Evolutionary conservation across 1,284 basidiomycete species (phyloP).

Genomic region (Ustilago trichophora): DNA sequence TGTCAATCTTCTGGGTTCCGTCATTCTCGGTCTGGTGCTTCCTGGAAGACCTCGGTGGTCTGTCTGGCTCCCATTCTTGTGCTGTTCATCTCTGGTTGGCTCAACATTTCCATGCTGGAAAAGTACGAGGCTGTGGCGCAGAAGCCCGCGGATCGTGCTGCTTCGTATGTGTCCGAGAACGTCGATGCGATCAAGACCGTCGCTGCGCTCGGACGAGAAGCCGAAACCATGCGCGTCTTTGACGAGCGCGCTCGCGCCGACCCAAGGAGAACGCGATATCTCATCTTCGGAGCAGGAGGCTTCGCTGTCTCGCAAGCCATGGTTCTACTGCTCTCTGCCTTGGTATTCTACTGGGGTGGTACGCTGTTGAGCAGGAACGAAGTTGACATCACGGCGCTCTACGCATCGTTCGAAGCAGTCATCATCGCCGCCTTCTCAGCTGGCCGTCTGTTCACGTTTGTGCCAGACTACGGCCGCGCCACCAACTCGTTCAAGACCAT

Average conservation of each 20-base stretch:
- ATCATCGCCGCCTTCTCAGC: slow-evolving; percentile 67
- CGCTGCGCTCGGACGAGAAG: slow-evolving; percentile 67
- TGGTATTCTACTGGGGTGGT: slow-evolving; percentile 68
- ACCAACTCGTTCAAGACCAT: slow-evolving; percentile 48
- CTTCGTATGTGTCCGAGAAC: slow-evolving; percentile 67
- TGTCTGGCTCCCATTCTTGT: slow-evolving; percentile 64
- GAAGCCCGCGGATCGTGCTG: slow-evolving; percentile 56
- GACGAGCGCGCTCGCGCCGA: slow-evolving; percentile 46
- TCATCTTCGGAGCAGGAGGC: slow-evolving; percentile 63
- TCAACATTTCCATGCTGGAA: slow-evolving; percentile 66
- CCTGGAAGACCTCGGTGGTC: slow-evolving; percentile 66
- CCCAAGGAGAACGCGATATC: slow-evolving; percentile 43
- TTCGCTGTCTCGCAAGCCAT: slow-evolving; percentile 66
- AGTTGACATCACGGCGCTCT: slow-evolving; percentile 44
- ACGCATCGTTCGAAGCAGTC: slow-evolving; percentile 66
- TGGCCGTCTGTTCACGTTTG: slow-evolving; percentile 55
- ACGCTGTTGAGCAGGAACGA: slow-evolving; percentile 54
- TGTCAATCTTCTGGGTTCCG: slow-evolving; percentile 65
- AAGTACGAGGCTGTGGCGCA: slow-evolving; percentile 62
- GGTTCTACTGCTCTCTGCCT: slow-evolving; percentile 62
- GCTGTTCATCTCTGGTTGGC: slow-evolving; percentile 50
- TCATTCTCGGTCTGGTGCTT: slow-evolving; percentile 67
- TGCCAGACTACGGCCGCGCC: slow-evolving; percentile 59
- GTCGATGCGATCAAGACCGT: slow-evolving; percentile 68
- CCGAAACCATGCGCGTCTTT: slow-evolving; percentile 60